A percentile compares a stretch with the other conserved stretches of the same genome.
These are phyloP conservation scores for Leccinum rimulosum DNA, from an alignment of 768 basidiomycete genomes.

Conservation along the genomic window DNA sequence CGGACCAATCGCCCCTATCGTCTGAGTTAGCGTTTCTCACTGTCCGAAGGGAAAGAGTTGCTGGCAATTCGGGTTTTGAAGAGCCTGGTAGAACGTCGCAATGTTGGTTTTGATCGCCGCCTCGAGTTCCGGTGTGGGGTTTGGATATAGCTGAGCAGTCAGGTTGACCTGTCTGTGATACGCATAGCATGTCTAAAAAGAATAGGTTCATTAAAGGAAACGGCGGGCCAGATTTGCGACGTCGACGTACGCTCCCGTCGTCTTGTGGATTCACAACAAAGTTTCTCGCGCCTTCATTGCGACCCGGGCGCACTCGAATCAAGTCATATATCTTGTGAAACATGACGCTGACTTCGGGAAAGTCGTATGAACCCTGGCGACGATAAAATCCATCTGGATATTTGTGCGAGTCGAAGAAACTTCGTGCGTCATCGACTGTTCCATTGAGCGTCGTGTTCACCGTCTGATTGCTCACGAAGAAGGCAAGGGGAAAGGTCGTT, in stretches of 20 bases:
- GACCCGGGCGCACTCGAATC: slow-evolving; percentile 14
- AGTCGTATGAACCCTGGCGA: slow-evolving; percentile 15
- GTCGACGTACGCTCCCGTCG: slow-evolving; percentile 9
- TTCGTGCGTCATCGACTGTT: slow-evolving; percentile 16
- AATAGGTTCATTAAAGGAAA: neutral
- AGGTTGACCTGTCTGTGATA: slow-evolving; percentile 23
- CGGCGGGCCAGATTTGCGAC: neutral
- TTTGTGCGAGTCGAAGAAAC: slow-evolving; percentile 3
- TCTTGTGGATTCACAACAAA: slow-evolving; percentile 14
- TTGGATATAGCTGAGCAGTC: slow-evolving; percentile 18
- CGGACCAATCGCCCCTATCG: neutral
- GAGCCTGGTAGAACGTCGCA: slow-evolving; percentile 12
- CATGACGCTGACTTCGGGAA: neutral
- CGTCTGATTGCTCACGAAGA: slow-evolving; percentile 25
- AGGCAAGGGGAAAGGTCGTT: slow-evolving; percentile 22
- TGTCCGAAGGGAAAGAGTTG: slow-evolving; percentile 21
- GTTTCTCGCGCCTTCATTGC: slow-evolving; percentile 18
- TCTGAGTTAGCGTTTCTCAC: neutral
- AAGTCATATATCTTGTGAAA: neutral
- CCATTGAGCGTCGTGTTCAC: slow-evolving; percentile 14
- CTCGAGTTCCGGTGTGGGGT: slow-evolving; percentile 19
- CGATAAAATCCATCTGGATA: slow-evolving; percentile 22
- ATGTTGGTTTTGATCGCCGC: slow-evolving; percentile 23
- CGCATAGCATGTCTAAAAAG: slow-evolving; percentile 16
- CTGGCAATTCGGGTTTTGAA: slow-evolving; percentile 10